phyloP scores from a whole-genome alignment of 2,329 filamentous ascomycete species.

The Aspergillus sp. region DNA sequence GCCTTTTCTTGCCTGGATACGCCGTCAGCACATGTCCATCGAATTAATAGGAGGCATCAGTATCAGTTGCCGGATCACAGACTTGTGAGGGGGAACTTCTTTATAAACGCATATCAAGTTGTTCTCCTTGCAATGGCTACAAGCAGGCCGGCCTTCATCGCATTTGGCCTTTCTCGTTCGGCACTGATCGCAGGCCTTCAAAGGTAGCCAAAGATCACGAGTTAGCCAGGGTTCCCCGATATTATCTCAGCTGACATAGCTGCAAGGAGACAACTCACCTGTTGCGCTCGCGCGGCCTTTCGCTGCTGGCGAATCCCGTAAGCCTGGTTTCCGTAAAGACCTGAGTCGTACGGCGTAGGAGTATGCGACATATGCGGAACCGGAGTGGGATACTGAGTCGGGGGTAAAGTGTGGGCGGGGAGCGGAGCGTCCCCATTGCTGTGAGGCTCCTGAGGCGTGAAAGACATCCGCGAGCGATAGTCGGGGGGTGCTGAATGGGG shows the following conservation, averaged over 20 bases:
- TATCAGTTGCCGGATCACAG: constrained; percentile 38
- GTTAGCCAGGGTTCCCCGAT: constrained; percentile 8
- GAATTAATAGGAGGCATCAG: background rate
- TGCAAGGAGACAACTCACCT: constrained; percentile 30
- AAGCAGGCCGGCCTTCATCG: constrained; percentile 80
- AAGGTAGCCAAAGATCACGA: background rate
- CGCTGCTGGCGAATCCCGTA: constrained; percentile 41
- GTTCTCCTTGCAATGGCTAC: constrained; percentile 84
- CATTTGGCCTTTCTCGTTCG: constrained; percentile 87
- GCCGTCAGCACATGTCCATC: constrained; percentile 10
- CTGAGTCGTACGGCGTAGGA: constrained; percentile 34
- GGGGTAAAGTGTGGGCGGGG: constrained; percentile 33
- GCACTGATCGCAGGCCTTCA: constrained; percentile 85
- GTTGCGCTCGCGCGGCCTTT: constrained; percentile 43
- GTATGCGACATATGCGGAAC: constrained; percentile 32
- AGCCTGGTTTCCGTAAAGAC: constrained; percentile 34
- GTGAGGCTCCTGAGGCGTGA: constrained; percentile 32
- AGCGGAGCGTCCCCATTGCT: constrained; percentile 34
- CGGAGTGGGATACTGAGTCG: constrained; percentile 31
- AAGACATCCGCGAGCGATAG: constrained; percentile 37
- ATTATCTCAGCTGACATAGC: background rate
- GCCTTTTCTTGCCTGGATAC: constrained; percentile 43
- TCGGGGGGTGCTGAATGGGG: constrained; percentile 38
- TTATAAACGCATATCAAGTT: constrained; percentile 82
- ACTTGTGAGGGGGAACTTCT: constrained; percentile 90